Conservation (phyloP, 164 flowering plant species). For the Macadamia integrifolia region DNA sequence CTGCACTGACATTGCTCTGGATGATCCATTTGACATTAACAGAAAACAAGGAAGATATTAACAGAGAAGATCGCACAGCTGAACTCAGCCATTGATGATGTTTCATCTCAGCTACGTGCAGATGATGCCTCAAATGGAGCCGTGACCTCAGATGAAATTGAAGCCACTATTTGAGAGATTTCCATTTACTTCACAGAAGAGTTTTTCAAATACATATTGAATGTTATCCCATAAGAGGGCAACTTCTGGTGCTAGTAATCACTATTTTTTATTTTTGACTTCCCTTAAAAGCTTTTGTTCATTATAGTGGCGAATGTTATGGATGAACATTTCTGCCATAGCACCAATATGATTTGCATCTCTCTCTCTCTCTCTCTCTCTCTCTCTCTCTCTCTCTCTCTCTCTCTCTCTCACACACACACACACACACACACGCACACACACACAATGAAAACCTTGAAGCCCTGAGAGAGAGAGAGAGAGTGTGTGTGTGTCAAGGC, state of each 20-base stretch:
- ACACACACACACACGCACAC: no score
- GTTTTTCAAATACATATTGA: not conserved
- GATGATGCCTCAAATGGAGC: slow-evolving; percentile 52
- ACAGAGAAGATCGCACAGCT: slow-evolving; percentile 82
- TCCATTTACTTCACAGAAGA: not conserved
- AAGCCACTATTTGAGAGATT: slow-evolving; percentile 39
- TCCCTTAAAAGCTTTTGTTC: not conserved
- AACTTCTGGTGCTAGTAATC: not conserved
- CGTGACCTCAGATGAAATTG: slow-evolving; percentile 50
- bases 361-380: no score
- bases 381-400: no score
- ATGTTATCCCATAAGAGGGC: not conserved
- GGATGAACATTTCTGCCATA: not conserved
- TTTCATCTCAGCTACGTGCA: slow-evolving; percentile 61
- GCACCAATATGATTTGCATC: no score
- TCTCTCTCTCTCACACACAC: no score
- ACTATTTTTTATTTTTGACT: no score
- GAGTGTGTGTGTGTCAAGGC: no score
- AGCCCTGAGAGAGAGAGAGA: no score
- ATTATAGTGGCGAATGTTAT: not conserved
- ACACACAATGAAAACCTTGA: no score
- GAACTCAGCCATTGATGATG: slow-evolving; percentile 80
- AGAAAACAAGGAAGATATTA: slow-evolving; percentile 70
- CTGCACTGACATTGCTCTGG: not conserved
- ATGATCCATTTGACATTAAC: slow-evolving; percentile 20